These are phyloP conservation scores for Populus nigra DNA, from an alignment of 345 rosid genomes.

Conservation along the genomic window DNA sequence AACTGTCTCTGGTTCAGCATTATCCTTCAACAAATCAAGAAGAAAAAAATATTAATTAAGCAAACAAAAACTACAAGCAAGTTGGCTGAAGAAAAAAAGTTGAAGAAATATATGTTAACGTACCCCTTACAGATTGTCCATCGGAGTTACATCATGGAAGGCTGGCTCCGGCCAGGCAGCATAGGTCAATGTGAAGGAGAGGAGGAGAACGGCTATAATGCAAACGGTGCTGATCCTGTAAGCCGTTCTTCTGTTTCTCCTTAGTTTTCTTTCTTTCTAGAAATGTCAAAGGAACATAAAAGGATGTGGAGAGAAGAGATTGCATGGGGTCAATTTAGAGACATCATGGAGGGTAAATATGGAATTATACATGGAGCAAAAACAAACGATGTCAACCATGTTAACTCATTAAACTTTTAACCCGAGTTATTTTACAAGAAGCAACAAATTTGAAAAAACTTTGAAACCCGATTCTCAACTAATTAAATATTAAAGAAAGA, in stretches of 20 bases:
- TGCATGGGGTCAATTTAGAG: constrained; percentile 4
- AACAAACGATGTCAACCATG: too few species aligned
- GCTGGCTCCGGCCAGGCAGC: constrained; percentile 24
- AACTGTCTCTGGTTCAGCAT: too few species aligned
- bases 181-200: constrained; percentile 14
- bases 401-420: too few species aligned
- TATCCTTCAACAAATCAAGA: not conserved
- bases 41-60: not conserved
- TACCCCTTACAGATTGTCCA: not conserved
- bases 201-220: constrained; percentile 20
- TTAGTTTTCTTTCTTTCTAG: not conserved
- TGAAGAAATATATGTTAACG: not conserved
- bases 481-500: too few species aligned
- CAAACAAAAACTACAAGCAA: too few species aligned
- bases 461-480: too few species aligned
- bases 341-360: not conserved
- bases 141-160: not conserved
- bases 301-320: not conserved
- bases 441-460: too few species aligned
- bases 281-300: constrained; percentile 1
- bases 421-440: too few species aligned
- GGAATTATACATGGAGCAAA: not conserved
- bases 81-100: not conserved
- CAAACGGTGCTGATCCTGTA: constrained; percentile 20
- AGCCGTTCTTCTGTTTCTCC: constrained; percentile 7